These are phyloP conservation scores for Teratosphaeria destructans DNA, from an alignment of 2,329 filamentous ascomycete genomes.

Conservation along the genomic window DNA sequence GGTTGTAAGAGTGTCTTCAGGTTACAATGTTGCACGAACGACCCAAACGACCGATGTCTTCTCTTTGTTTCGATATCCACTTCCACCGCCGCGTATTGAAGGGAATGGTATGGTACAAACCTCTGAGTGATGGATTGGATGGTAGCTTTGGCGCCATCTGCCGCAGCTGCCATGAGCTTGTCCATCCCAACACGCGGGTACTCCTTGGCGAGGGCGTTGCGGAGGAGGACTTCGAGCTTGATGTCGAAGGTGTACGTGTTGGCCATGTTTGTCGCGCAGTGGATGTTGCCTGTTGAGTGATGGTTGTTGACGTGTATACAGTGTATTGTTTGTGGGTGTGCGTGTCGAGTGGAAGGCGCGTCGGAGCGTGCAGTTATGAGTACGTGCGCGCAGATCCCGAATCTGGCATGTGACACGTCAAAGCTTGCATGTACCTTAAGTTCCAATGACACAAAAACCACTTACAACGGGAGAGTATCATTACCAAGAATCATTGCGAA, in stretches of 20 bases:
- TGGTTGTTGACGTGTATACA: background rate
- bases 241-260: background rate
- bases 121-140: background rate
- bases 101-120: background rate
- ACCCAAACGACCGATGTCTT: too few species aligned
- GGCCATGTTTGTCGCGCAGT: background rate
- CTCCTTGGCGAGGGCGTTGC: background rate
- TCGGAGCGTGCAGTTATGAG: too few species aligned
- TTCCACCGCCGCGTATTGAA: background rate
- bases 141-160: background rate
- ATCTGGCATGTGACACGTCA: background rate
- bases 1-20: too few species aligned
- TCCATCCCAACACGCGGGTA: background rate
- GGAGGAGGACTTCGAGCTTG: background rate
- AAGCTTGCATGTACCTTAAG: background rate
- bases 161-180: background rate
- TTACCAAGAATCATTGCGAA: background rate
- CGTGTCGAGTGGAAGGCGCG: background rate
- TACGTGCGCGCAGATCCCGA: background rate
- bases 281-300: background rate
- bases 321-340: background rate
- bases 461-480: background rate
- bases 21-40: too few species aligned
- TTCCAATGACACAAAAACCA: background rate
- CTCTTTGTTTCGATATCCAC: too few species aligned